Conservation (phyloP, 495 filamentous ascomycete genomes). For the Penicillium taxi region DNA sequence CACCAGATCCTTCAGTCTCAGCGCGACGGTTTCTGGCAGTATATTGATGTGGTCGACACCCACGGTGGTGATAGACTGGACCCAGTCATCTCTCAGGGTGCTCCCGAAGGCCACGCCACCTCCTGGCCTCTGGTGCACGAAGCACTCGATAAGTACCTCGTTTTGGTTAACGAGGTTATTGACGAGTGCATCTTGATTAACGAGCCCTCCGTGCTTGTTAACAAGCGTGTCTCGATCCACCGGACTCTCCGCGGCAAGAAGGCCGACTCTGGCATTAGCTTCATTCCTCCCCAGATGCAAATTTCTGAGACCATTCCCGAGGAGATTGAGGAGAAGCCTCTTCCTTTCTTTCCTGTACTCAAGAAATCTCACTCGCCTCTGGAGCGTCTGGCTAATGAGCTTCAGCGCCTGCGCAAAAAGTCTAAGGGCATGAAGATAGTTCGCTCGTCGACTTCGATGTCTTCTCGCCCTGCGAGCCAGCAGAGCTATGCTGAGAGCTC, state of each 20-base stretch:
- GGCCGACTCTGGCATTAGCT: constrained; percentile 59
- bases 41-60: constrained; percentile 53
- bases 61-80: constrained; percentile 50
- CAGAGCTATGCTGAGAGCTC: constrained; percentile 22
- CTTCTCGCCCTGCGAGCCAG: constrained; percentile 19
- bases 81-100: constrained; percentile 47
- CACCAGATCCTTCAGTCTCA: constrained; percentile 46
- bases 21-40: constrained; percentile 58
- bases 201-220: constrained; percentile 40
- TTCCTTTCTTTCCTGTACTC: constrained; percentile 33
- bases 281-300: constrained; percentile 37
- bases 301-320: constrained; percentile 21
- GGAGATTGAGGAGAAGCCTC: constrained; percentile 37
- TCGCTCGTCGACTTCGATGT: constrained; percentile 38
- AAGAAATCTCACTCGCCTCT: constrained; percentile 43
- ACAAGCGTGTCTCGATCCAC: constrained; percentile 20
- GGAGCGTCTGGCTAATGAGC: constrained; percentile 51
- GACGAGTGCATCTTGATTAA: constrained; percentile 49
- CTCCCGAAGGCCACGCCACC: constrained; percentile 40
- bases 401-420: constrained; percentile 37
- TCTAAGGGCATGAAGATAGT: constrained; percentile 40
- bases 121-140: constrained; percentile 52
- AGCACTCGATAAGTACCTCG: constrained; percentile 53
- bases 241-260: constrained; percentile 44
- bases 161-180: constrained; percentile 51